Evolutionary conservation across 257 asterid genomes (phyloP), one percentile per base, ranked within the genome.

Genomic region (Schizonepeta tenuifolia): DNA sequence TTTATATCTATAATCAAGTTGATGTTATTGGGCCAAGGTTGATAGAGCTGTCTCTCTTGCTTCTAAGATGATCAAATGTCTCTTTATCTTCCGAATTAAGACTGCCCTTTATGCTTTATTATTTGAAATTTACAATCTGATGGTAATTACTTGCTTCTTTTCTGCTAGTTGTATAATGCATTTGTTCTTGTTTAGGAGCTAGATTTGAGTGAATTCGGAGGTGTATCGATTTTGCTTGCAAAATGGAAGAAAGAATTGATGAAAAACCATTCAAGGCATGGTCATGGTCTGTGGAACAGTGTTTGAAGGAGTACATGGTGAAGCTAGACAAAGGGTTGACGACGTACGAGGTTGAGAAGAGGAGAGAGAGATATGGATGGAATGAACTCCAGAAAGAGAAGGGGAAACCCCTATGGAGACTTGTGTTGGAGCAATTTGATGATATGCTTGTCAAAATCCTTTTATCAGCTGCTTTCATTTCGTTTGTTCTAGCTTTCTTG

Each of bases 381-480:
- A 91, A 91, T 67, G 95, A 91, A 44, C 92, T 89, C 49, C 82
- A 82, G 74, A 89, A 91, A 75, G 93, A 87, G 84, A 85, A 79
- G 72, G 88, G 93, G 50, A 91, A 87, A 75, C 93, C 97, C 36
- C 58, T 87, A 0, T 91, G 93, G 96, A 67, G 83, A 63, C 93
- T 89, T 71, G 92, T 91, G 12, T 56, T 91, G 49, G 90, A 85
- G 35, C 97, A 92, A 65, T 89, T 89, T 71, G 92, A 92, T 72
- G 97, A 92, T 73, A 75, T 69, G 83, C 93, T 92, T 65, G 92
- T 92, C 58, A 89, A 88, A 78, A 86, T 86, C 69, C 91, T 92
- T 18, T 73, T 89, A 8, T 71, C 86, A 18, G 97, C 97, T 11
- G 97, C 97, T 13, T 74, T 84, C 75, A 80, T 89, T 56, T 92